Evolutionary conservation across 352 stramenopile genomes (phyloP), one percentile per base, ranked within the genome.

Genomic region (Phytopythium chamaehyphon): DNA sequence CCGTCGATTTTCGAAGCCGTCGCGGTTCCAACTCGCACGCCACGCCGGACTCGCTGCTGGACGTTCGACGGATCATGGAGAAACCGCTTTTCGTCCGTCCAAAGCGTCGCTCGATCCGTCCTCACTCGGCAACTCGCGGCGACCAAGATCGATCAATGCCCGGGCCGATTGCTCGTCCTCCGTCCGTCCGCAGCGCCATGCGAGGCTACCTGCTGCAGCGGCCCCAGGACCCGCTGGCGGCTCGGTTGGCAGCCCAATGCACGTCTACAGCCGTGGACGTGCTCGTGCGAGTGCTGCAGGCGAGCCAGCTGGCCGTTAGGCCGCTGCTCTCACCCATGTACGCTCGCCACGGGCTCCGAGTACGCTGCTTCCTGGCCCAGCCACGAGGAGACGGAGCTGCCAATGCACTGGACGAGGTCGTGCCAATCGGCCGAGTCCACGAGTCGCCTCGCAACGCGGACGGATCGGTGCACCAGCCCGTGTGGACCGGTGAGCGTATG

Each of bases 231-330:
- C 43, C 26, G 24, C 43, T 49, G 43, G 43, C 43, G 1, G 14
- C 15, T 10, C 24, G 26, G 24, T 28, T 49, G 23, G 43, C 43
- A 28, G 15, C 3, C 16, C 24, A 38, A 11, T 38, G 23, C 23
- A 19, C n/a, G 21, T 7, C 24, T n/a, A 14, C 15, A 4, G 12
- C 9, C 3, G 14, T 18, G 19, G 61, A 71, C 37, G 54, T 88
- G 38, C 69, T 78, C 38, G 55, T 85, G 14, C 79, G 71, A 62
- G 66, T 85, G 6, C 83, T 76, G 44, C 62, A 82, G 48, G 73
- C 73, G 21, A 60, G 67, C 3, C 66, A 71, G 2, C 61, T 88
- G n/a, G 47, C 54, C 12, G 57, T 71, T 23, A 69, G 72, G 42
- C 58, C 69, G 12, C 48, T 83, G 22, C 73, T 73, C 35, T 57